Conservation (phyloP, 176 grass and related monocot species). For the Puccinellia tenuiflora region DNA sequence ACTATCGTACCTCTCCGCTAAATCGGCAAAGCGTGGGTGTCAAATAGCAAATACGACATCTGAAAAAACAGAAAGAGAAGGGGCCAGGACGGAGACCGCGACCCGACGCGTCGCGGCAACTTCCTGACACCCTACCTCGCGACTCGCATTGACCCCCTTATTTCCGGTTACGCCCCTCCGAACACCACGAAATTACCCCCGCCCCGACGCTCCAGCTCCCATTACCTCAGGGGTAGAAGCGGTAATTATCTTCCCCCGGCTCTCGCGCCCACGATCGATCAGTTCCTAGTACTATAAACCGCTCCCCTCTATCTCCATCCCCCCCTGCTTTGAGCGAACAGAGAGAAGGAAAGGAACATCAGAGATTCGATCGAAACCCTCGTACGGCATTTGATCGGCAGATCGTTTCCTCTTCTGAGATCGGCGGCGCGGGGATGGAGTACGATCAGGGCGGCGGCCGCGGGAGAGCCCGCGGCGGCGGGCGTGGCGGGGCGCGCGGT, state of each 20-base stretch:
- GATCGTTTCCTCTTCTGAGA: neutral
- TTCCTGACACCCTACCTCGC: neutral
- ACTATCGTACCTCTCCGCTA: neutral
- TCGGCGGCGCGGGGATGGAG: neutral
- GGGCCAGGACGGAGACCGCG: neutral
- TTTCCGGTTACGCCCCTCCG: neutral
- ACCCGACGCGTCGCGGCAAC: neutral
- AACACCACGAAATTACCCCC: neutral
- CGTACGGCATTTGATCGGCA: neutral
- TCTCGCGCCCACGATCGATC: neutral
- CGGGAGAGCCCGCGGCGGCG: neutral
- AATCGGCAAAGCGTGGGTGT: neutral
- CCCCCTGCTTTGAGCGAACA: neutral
- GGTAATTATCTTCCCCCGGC: neutral
- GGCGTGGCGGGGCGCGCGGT: neutral
- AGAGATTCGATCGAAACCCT: neutral
- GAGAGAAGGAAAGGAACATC: neutral
- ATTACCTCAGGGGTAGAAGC: neutral
- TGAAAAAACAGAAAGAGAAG: neutral
- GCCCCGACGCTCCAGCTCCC: no score
- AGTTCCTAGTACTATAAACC: neutral
- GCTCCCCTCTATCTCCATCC: no score
- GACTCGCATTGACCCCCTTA: neutral
- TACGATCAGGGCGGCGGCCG: conserved; percentile 11
- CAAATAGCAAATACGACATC: neutral